Evolutionary conservation across 78 protist genomes (phyloP), one percentile per base, ranked within the genome.

Genomic region (Dictyostelium capitatum): DNA sequence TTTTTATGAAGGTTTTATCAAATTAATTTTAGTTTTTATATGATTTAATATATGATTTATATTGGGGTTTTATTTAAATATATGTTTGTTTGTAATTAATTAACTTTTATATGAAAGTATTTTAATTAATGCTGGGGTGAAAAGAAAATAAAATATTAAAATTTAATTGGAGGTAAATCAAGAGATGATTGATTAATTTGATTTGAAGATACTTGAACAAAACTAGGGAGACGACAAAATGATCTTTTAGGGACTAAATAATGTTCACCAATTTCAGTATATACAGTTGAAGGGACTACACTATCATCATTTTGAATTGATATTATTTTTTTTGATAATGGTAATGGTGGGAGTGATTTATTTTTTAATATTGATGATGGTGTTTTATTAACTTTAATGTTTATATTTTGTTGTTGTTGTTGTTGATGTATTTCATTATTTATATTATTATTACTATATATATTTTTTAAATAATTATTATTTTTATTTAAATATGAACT

Each of bases 401-500:
- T 62, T 25, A 25, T 62, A 10, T n/a, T 32, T 23, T 59, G 69
- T 59, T 59, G 25, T 25, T 28, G 19, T n/a, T 10, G 10, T 30
- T 65, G 23, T 28, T 14, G 1, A 65, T 65, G 10, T 25, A 4
- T 30, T 28, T 30, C 11, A 30, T 23, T 30, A 65, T 65, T 65
- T 14, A 14, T 30, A 30, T 30, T 30, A 65, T 65, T 30, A 59
- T 59, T 59, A 56, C 28, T 20, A 56, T 30, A 65, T 14, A 30
- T 65, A 65, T 65, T 30, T 65, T 65, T 65, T 65, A 65, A 30
- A 65, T 65, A 65, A 30, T 65, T 65, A 65, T 65, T 65, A 15
- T 65, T 65, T 30, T 30, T 65, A 30, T 65, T 65, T 14, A 25
- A 30, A 28, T 65, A 65, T 30, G 17, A n/a, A 30, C 14, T 65